phyloP scores from a whole-genome alignment of 2,329 filamentous ascomycete species.

The Colletotrichum sansevieriae region DNA sequence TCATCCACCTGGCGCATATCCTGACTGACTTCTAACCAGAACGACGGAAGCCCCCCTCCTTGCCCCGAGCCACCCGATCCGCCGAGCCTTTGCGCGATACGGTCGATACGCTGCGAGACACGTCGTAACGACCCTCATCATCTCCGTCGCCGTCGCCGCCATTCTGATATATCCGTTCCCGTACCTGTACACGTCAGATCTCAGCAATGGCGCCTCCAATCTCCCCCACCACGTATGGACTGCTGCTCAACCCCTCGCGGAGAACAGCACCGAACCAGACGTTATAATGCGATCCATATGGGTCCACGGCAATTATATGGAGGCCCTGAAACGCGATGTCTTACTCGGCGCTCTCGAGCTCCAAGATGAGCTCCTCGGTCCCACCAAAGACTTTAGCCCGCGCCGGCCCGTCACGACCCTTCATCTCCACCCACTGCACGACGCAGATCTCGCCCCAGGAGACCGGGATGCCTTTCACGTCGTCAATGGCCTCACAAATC shows the following conservation, averaged over 20 bases:
- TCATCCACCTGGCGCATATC: slow-evolving; percentile 1
- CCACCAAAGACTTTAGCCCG: slow-evolving; percentile 68
- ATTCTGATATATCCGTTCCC: slow-evolving; percentile 80
- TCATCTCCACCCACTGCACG: slow-evolving; percentile 46
- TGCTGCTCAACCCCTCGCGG: slow-evolving; percentile 73
- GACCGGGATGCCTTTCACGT: slow-evolving; percentile 70
- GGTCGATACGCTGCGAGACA: slow-evolving; percentile 78
- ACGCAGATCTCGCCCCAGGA: slow-evolving; percentile 54
- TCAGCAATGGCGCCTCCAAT: slow-evolving; percentile 77
- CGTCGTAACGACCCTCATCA: slow-evolving; percentile 79
- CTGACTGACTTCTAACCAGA: slow-evolving; percentile 56
- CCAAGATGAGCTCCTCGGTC: slow-evolving; percentile 77
- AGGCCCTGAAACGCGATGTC: slow-evolving; percentile 75
- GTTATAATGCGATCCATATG: slow-evolving; percentile 87
- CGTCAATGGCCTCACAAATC: slow-evolving; percentile 69
- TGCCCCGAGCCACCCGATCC: slow-evolving; percentile 73
- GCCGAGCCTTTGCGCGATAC: slow-evolving; percentile 75
- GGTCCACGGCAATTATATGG: slow-evolving; percentile 86
- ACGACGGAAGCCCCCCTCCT: slow-evolving; percentile 81
- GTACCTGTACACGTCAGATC: slow-evolving; percentile 80
- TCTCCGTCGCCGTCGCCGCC: slow-evolving; percentile 79
- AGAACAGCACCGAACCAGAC: slow-evolving; percentile 68
- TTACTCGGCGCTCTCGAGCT: slow-evolving; percentile 76
- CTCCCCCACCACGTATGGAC: slow-evolving; percentile 87
- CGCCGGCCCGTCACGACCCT: slow-evolving; percentile 45